These are phyloP conservation scores for Sporothrix inflata DNA, from an alignment of 2,329 filamentous ascomycete genomes.

Conservation along the genomic window DNA sequence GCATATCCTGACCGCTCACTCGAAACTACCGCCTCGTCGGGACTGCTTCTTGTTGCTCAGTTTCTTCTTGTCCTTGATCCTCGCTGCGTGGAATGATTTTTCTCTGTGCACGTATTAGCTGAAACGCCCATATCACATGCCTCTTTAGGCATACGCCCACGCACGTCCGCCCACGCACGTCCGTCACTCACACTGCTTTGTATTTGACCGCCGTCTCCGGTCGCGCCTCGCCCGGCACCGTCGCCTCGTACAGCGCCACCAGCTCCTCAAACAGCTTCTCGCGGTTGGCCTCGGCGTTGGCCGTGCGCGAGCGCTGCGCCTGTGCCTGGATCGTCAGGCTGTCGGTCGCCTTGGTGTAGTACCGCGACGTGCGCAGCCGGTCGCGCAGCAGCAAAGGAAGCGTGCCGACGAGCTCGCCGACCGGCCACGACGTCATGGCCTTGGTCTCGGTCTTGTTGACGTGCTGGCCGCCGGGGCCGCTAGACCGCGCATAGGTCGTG, in stretches of 20 bases:
- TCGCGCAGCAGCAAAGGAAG: conserved; percentile 54
- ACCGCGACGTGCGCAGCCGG: conserved; percentile 55
- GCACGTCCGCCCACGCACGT: background rate
- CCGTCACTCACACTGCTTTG: conserved; percentile 49
- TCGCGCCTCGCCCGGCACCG: conserved; percentile 53
- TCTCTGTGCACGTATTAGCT: conserved; percentile 42
- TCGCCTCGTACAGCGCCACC: conserved; percentile 50
- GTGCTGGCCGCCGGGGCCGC: conserved; percentile 64
- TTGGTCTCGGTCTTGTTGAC: conserved; percentile 69
- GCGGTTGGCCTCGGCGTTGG: conserved; percentile 58
- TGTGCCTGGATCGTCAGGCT: conserved; percentile 60
- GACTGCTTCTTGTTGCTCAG: conserved; percentile 55
- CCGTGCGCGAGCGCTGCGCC: conserved; percentile 54
- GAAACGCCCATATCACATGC: background rate
- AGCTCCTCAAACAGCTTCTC: conserved; percentile 54
- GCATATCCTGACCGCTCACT: background rate
- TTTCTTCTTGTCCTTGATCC: conserved; percentile 54
- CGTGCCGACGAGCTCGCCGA: conserved; percentile 50
- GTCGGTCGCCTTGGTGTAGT: conserved; percentile 57
- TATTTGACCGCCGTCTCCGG: conserved; percentile 54
- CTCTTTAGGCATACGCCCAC: no score
- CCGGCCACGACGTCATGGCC: conserved; percentile 57
- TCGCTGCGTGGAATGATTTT: conserved; percentile 50
- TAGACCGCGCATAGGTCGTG: conserved; percentile 61
- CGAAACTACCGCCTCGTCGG: conserved; percentile 42